phyloP scores from a whole-genome alignment of 371 early-diverging fungal genomes.

The Mucor mucedo region DNA sequence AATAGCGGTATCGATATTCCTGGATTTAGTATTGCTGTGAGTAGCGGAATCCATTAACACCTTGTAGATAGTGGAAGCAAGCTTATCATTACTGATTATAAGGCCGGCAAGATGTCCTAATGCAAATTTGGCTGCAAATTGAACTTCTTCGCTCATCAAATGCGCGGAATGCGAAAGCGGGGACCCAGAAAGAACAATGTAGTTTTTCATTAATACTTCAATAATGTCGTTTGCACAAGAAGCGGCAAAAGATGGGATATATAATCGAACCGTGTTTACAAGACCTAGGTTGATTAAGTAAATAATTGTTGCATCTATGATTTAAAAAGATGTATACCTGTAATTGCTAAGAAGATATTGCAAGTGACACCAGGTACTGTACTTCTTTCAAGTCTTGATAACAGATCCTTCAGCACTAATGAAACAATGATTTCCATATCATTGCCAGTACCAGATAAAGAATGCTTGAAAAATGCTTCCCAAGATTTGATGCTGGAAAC shows the following conservation, averaged over 20 bases:
- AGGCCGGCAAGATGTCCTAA: conserved; percentile 55
- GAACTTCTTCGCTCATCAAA: conserved; percentile 62
- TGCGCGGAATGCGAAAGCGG: conserved; percentile 34
- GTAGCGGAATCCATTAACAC: conserved; percentile 26
- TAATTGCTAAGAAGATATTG: conserved; percentile 57
- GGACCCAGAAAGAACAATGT: conserved; percentile 23
- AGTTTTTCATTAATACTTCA: conserved; percentile 32
- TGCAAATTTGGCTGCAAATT: conserved; percentile 57
- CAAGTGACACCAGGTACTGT: conserved; percentile 62
- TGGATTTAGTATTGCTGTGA: not conserved
- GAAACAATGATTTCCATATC: conserved; percentile 36
- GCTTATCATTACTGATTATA: conserved; percentile 53
- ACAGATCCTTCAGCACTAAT: conserved; percentile 46
- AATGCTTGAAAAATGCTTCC: conserved; percentile 51
- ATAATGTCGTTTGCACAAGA: conserved; percentile 36
- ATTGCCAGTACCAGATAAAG: conserved; percentile 23
- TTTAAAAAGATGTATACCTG: conserved; percentile 38
- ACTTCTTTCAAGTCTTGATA: conserved; percentile 52
- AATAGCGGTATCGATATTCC: conserved; percentile 39
- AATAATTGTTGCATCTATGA: too few species aligned
- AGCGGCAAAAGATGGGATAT: conserved; percentile 37
- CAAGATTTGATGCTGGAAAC: conserved; percentile 54
- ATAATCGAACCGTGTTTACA: conserved; percentile 17
- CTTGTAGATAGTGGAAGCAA: conserved; percentile 25
- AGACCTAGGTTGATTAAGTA: conserved; percentile 16